Evolutionary conservation across 2,329 filamentous ascomycete genomes (phyloP), one percentile per base, ranked within the genome.

Genomic region (Bipolaris cookei): DNA sequence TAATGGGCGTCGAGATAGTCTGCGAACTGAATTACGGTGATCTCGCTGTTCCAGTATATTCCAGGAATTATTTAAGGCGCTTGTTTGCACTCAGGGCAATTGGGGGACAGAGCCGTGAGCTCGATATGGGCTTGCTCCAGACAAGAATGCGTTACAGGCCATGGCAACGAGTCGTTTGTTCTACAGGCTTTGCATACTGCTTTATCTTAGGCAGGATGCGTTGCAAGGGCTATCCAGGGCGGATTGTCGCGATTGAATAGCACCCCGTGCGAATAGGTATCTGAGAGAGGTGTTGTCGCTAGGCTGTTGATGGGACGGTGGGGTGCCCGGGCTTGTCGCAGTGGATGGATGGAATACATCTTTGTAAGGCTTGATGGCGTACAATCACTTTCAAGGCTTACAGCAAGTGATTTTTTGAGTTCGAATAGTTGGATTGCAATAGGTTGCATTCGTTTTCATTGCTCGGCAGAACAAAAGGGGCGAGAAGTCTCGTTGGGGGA

Each of bases 161-260:
- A 23, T 32, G 47, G 44, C 35, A 28, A 16, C 39, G 25, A 4
- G 28, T 23, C 23, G 21, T 32, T 34, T 32, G 34, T 39, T 34
- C 44, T 16, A 41, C 20, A 18, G 16, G 32, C n/a, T 38, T 35
- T 34, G 37, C 38, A 32, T 28, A 5, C 30, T 44, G 25, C 3
- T 44, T 47, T 18, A 34, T 45, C 18, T 39, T 39, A 25, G 20
- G 45, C 18, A 10, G 11, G 18, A 30, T n/a, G 7, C 2, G 4
- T 28, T 37, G 47, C 25, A 45, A 13, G 34, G 20, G 39, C 54
- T 48, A 38, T 44, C 23, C 6, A 38, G 30, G 18, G 28, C 42
- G 54, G 54, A 41, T 41, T 64, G 59, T 45, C 50, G 57, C 56
- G 48, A 46, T 63, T 56, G 51, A 56, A 43, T 55, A 58, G 58